Percentiles rank a stretch among this genome's conserved stretches.
These are phyloP conservation scores for Metarhizium anisopliae DNA, from an alignment of 2,329 filamentous ascomycete genomes.

Conservation along the genomic window DNA sequence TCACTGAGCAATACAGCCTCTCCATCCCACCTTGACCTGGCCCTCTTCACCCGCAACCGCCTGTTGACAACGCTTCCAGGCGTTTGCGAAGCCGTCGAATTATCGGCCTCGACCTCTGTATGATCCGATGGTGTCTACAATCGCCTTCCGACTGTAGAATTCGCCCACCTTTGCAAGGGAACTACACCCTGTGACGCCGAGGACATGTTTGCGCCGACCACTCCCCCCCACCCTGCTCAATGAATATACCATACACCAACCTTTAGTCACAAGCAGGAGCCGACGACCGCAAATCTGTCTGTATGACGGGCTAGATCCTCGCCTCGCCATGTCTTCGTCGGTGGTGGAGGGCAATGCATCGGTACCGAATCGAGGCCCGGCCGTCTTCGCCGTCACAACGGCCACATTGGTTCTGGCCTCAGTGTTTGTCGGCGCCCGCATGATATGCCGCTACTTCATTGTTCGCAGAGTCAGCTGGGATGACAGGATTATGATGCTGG, in stretches of 20 bases:
- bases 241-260: not conserved
- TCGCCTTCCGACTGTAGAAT: not conserved
- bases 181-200: not conserved
- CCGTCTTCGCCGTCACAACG: slow-evolving; percentile 62
- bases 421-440: slow-evolving; percentile 64
- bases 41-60: not conserved
- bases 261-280: not conserved
- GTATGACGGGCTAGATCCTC: slow-evolving; percentile 1
- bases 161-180: not conserved
- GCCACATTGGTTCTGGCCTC: slow-evolving; percentile 61
- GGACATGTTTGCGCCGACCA: slow-evolving; percentile 3
- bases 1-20: not conserved
- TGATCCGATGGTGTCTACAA: not conserved
- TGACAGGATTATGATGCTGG: slow-evolving; percentile 72
- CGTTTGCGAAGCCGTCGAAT: not conserved
- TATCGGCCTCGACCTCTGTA: not conserved
- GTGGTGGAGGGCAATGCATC: slow-evolving; percentile 1
- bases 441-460: slow-evolving; percentile 64
- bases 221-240: not conserved
- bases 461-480: slow-evolving; percentile 65
- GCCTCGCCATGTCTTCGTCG: slow-evolving; percentile 7
- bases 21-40: not conserved
- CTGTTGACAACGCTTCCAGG: not conserved
- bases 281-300: not conserved
- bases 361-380: slow-evolving; percentile 44